phyloP scores from a whole-genome alignment of 1,139 yeast species.

The Hansenula sp. region DNA sequence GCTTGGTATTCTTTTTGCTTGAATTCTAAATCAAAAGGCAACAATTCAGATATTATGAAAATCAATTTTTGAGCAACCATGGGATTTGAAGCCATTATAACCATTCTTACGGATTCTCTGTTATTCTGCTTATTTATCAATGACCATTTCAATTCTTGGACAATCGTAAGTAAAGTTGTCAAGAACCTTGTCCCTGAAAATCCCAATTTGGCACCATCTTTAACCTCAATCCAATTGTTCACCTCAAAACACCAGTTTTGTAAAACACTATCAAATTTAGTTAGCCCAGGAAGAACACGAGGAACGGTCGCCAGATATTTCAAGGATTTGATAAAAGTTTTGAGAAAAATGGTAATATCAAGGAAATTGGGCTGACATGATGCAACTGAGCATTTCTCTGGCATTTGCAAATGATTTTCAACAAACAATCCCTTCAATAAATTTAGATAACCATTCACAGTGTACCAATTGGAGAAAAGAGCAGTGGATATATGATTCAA shows the following conservation, averaged over 20 bases:
- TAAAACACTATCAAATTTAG: conserved; percentile 23
- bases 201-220: conserved; percentile 42
- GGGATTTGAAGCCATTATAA: conserved; percentile 57
- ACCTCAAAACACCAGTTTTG: conserved; percentile 55
- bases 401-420: conserved; percentile 12
- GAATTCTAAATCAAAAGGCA: conserved; percentile 25
- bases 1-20: conserved; percentile 1
- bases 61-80: conserved; percentile 57
- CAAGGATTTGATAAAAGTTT: conserved; percentile 26
- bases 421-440: conserved; percentile 15
- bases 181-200: conserved; percentile 19
- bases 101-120: conserved; percentile 41
- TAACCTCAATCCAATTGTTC: conserved; percentile 58
- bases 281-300: conserved; percentile 30
- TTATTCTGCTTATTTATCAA: conserved; percentile 9
- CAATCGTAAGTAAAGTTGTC: conserved; percentile 17
- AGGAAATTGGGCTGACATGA: conserved; percentile 13
- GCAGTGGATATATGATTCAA: conserved; percentile 8
- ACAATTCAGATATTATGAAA: conserved; percentile 49
- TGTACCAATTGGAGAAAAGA: conserved; percentile 17
- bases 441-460: conserved; percentile 11
- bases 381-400: conserved; percentile 9
- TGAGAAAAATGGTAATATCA: conserved; percentile 23
- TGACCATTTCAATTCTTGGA: conserved; percentile 25
- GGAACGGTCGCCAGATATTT: conserved; percentile 28